Conservation (phyloP, 805 yeast genomes). For the Isabelozyma pseudorhagii region DNA sequence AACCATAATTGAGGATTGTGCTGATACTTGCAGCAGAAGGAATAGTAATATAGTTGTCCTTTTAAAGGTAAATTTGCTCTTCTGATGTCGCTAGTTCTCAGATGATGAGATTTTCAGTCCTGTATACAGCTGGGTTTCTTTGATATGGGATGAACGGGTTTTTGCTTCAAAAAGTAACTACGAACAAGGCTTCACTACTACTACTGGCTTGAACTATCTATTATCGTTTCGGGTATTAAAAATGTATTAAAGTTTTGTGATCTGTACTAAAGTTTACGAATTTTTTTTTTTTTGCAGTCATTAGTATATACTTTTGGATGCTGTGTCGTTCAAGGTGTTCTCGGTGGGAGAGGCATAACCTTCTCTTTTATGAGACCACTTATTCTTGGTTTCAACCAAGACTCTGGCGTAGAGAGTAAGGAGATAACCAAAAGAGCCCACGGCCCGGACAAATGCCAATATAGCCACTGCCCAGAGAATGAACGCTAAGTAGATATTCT, state of each 20-base stretch:
- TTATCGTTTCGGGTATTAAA: not conserved
- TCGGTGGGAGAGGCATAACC: constrained; percentile 35
- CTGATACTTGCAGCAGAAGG: not conserved
- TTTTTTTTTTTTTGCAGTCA: not conserved
- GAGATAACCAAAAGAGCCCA: constrained; percentile 76
- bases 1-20: constrained; percentile 30
- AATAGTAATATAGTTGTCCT: not conserved
- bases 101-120: not conserved
- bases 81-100: not conserved
- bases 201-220: too few relatives aligned
- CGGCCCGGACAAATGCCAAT: constrained; percentile 75
- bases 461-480: constrained; percentile 92
- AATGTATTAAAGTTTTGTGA: not conserved
- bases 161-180: too few relatives aligned
- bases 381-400: constrained; percentile 36
- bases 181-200: too few relatives aligned
- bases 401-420: constrained; percentile 34
- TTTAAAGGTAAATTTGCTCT: not conserved
- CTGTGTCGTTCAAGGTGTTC: constrained; percentile 26
- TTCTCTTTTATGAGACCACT: constrained; percentile 38
- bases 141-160: not conserved
- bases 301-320: constrained; percentile 1
- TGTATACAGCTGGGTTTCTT: not conserved
- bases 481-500: constrained; percentile 73
- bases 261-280: not conserved